Percentiles rank a stretch among this genome's conserved stretches.
Evolutionary conservation across 345 rosid species (phyloP).

Genomic region (Citrus medica): DNA sequence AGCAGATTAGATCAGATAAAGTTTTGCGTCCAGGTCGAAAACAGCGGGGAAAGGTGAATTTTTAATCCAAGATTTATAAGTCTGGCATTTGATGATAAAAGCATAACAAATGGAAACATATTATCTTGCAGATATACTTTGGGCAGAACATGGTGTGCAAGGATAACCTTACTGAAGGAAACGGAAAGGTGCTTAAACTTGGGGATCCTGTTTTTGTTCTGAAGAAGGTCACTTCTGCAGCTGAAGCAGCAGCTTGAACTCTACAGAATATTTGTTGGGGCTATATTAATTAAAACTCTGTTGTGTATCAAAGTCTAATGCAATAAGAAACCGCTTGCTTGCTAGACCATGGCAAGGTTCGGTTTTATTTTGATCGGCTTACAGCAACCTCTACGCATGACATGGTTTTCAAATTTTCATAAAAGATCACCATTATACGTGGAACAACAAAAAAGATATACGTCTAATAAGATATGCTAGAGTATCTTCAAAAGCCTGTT

Average conservation of each 20-base stretch:
- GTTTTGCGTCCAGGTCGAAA: conserved; percentile 62
- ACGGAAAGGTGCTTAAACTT: conserved; percentile 45
- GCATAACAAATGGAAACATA: not conserved
- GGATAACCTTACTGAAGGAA: conserved; percentile 28
- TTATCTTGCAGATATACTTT: conserved; percentile 58
- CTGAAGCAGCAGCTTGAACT: conserved; percentile 69
- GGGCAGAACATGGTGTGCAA: conserved; percentile 85
- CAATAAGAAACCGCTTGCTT: not conserved
- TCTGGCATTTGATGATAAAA: not conserved
- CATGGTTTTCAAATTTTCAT: not conserved
- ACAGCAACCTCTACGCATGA: not conserved
- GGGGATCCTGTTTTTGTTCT: conserved; percentile 68
- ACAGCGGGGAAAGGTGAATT: conserved; percentile 66
- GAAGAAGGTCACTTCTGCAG: conserved; percentile 51
- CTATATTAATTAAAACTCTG: not conserved
- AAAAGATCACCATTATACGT: not conserved
- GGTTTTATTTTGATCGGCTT: not conserved
- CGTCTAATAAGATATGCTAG: not conserved
- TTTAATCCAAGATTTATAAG: not conserved
- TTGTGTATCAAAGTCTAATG: not conserved
- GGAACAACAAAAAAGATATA: too few species aligned
- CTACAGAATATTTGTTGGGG: not conserved
- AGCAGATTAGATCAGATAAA: conserved; percentile 55
- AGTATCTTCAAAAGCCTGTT: too few species aligned
- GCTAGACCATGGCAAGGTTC: not conserved